Base-by-base conservation (phyloP, 2,329 filamentous ascomycete genomes). In the Penicillium fuscoglaucum region DNA sequence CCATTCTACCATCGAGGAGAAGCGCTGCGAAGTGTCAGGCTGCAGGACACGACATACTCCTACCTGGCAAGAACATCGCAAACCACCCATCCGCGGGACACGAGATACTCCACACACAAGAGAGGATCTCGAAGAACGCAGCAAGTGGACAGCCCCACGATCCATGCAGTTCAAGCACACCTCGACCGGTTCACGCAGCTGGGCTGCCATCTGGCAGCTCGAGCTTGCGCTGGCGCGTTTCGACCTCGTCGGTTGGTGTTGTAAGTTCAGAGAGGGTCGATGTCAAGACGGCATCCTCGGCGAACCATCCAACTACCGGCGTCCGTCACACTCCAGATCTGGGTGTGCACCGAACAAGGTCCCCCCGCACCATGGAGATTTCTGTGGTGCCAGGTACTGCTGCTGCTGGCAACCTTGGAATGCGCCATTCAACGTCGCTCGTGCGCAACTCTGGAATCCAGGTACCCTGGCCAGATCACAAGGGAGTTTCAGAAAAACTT, bases 161-260 rank as follows among this genome's bases (percentile, higher is more conserved):
- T 15, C 5, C 39, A 50, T 39, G 35, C 21, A 33, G 10, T 35
- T 19, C 52, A 13, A 46, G 40, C 40, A 15, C 6, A 21, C 13
- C 26, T 17, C 44, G 50, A 5, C 43, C 46, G 15, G 37, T 40
- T 31, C 52, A 46, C 8, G 35, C 53, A 17, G 35, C 37, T 43
- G 24, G 33, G 10, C 26, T 45, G 37, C 39, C 55, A n/a, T 17
- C 19, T 35, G 44, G 31, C 35, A 56, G 53, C 17, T 17, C 62
- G 15, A 49, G 31, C 13, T 37, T 57, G 40, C 57, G 60, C 55
- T 59, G 55, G 59, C 52, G 55, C 29, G 13, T 41, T 13, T 41
- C 57, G 19, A 49, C 52, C 15, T 35, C 29, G 13, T 41, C 52
- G 19, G 40, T 31, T 39, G 31, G 39, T 17, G 4, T 31, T 40